phyloP scores from a whole-genome alignment of 768 basidiomycete genomes.

The Serendipita sp. region DNA sequence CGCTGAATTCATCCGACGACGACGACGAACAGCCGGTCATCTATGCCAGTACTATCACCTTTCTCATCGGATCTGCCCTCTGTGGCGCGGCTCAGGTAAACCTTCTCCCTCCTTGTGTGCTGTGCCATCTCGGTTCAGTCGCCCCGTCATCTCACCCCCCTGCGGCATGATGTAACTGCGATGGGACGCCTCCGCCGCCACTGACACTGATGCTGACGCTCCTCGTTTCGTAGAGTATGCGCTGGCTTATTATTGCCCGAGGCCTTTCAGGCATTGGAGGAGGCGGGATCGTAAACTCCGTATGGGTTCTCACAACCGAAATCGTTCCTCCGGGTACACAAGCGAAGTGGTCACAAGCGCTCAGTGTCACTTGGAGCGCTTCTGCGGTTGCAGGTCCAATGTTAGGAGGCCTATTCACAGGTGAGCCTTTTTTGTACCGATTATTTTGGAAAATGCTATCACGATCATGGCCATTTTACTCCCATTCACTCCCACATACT shows the following conservation, averaged over 20 bases:
- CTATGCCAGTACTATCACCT: conserved; percentile 56
- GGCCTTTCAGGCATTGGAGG: conserved; percentile 63
- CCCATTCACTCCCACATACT: no score
- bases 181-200: no score
- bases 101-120: conserved; percentile 7
- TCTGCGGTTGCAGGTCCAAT: conserved; percentile 73
- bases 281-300: conserved; percentile 70
- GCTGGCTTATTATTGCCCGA: conserved; percentile 53
- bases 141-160: conserved; percentile 7
- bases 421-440: conserved; percentile 24
- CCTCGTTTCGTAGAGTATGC: conserved; percentile 20
- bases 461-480: no score
- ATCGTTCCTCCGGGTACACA: conserved; percentile 54
- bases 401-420: conserved; percentile 68
- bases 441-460: not conserved
- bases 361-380: conserved; percentile 74
- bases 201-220: no score
- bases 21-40: conserved; percentile 37
- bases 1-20: not conserved
- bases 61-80: conserved; percentile 61
- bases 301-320: conserved; percentile 78
- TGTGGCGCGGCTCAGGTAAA: conserved; percentile 59
- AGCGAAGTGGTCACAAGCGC: conserved; percentile 72
- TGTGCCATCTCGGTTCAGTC: conserved; percentile 11
- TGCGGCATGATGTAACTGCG: not conserved